Base-by-base conservation (phyloP, 2,329 filamentous ascomycete genomes). In the Coniochaeta ligniaria region DNA sequence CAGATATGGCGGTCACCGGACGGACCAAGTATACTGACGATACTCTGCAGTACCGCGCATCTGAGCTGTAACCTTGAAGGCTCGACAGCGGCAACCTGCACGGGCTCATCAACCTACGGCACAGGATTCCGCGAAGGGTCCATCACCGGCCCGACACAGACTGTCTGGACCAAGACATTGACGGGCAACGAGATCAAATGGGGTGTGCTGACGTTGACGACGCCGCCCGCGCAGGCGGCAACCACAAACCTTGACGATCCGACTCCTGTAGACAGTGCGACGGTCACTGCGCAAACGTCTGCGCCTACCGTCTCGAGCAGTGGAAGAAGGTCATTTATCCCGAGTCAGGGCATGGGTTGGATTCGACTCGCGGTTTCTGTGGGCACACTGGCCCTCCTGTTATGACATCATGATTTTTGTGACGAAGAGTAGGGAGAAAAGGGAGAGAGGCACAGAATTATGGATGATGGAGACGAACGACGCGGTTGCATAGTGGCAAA, bases 31-130 rank as follows among this genome's bases (percentile, higher is more conserved):
- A n/a, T n/a, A 24, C 56, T 63, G 33, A 60, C 50, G 12, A 24
- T 31, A 60, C 43, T 16, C 22, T n/a, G 14, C 63, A 80, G 78
- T 57, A 80, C 75, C 31, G 77, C 76, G 43, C 70, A 78, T 56
- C 70, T 81, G 17, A 74, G 71, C 59, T 81, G 79, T 66, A 69
- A 71, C 17, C 69, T 81, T 26, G 66, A 72, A 22, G 76, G 73
- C 26, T 77, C 71, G 6, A 78, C 77, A 5, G 73, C 71, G 11
- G 79, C 79, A 20, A 78, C 75, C 6, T 81, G 79, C 63, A 80
- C 77, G 0, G 79, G 78, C 22, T 80, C 78, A 63, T 78, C 79
- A 2, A 80, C 78, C 57, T 75, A 74, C 59, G 73, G 72, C 45
- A 66, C 73, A 6, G 72, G 72, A 56, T 77, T 75, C 64, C 68